Evolutionary conservation across 257 asterid genomes (phyloP).

Genomic region (Handroanthus guayacan): DNA sequence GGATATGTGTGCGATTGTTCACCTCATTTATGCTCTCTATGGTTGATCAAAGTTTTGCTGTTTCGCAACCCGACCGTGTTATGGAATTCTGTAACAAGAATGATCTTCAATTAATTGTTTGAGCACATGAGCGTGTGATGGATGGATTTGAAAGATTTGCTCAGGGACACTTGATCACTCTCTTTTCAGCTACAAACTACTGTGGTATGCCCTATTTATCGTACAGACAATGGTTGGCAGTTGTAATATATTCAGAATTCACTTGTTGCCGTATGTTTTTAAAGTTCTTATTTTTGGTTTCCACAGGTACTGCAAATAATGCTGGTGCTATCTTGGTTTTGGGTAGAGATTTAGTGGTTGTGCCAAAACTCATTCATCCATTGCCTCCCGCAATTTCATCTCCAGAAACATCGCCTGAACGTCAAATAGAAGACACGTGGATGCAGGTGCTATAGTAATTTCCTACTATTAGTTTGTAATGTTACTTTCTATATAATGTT

Average conservation of each 20-base stretch:
- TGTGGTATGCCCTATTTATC: constrained; percentile 67
- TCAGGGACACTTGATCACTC: constrained; percentile 96
- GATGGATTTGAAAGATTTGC: constrained; percentile 99
- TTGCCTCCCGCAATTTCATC: constrained; percentile 90
- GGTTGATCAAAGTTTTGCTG: constrained; percentile 24
- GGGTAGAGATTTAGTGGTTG: constrained; percentile 99
- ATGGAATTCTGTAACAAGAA: constrained; percentile 98
- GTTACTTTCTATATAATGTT: neutral
- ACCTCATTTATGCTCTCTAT: neutral
- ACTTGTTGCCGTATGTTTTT: constrained; percentile 9
- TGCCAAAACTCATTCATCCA: constrained; percentile 94
- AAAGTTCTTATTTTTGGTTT: constrained; percentile 11
- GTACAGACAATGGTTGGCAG: neutral
- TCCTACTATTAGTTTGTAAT: constrained; percentile 27
- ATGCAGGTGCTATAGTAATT: constrained; percentile 74
- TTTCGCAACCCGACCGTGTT: constrained; percentile 95
- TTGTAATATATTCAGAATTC: neutral
- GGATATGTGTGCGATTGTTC: constrained; percentile 1
- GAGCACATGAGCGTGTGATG: constrained; percentile 99
- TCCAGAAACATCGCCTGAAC: constrained; percentile 90
- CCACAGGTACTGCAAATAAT: constrained; percentile 91
- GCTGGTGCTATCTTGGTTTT: constrained; percentile 98
- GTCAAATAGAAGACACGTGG: constrained; percentile 88
- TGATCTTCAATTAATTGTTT: constrained; percentile 93
- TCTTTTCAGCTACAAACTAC: constrained; percentile 97